A percentile compares a stretch with the other conserved stretches of the same genome.
Conservation (phyloP, 2,329 filamentous ascomycete genomes). For the Colletotrichum sp. region DNA sequence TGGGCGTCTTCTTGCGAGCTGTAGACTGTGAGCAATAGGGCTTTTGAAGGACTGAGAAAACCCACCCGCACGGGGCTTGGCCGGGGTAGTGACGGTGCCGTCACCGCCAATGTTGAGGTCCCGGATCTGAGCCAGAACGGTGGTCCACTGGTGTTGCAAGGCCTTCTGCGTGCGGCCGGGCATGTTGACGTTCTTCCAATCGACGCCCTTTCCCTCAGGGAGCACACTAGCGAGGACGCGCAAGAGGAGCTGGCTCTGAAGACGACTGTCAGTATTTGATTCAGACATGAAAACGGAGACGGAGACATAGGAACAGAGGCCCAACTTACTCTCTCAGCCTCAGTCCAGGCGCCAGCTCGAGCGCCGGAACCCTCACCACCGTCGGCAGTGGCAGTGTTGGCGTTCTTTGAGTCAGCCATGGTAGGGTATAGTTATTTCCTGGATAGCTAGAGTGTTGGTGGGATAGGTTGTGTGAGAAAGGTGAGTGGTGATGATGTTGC, state of each 20-base stretch:
- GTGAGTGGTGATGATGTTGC: neutral
- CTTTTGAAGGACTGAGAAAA: neutral
- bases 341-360: constrained; percentile 35
- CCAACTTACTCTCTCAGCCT: constrained; percentile 37
- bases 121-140: constrained; percentile 37
- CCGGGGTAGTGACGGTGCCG: neutral
- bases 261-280: neutral
- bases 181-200: constrained; percentile 40
- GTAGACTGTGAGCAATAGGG: neutral
- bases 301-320: neutral
- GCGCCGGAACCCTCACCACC: constrained; percentile 23
- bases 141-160: constrained; percentile 41
- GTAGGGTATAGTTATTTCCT: neutral
- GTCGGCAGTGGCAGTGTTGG: neutral
- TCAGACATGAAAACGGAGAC: neutral
- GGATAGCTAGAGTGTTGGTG: neutral
- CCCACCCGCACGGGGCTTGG: constrained; percentile 5
- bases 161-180: constrained; percentile 42
- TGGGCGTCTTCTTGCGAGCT: constrained; percentile 28
- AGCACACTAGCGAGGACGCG: constrained; percentile 38
- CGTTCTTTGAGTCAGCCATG: constrained; percentile 29
- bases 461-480: neutral
- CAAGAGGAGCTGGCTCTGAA: constrained; percentile 38
- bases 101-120: constrained; percentile 34
- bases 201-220: constrained; percentile 33